Conservation (phyloP, 208 protist species). For the Leishmania aethiopica region DNA sequence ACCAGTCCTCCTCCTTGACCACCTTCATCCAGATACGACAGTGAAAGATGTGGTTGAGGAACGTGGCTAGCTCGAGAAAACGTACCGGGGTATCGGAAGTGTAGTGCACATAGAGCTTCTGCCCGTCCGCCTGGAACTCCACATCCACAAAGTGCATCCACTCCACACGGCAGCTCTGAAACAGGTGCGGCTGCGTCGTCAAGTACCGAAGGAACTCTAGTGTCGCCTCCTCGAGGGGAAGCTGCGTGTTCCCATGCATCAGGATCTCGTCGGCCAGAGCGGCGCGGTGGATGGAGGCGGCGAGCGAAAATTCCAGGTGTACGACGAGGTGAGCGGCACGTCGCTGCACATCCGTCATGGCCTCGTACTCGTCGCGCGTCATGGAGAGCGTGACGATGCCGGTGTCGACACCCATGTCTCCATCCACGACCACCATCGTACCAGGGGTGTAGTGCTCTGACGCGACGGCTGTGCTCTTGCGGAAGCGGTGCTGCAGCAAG, state of each 20-base stretch:
- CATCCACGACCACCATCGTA: constrained; percentile 73
- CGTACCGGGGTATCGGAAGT: constrained; percentile 39
- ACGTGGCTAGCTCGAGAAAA: constrained; percentile 75
- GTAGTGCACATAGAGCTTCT: constrained; percentile 85
- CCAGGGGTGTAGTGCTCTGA: constrained; percentile 23
- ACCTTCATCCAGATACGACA: constrained; percentile 84
- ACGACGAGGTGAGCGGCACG: constrained; percentile 22
- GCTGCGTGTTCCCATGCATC: constrained; percentile 19
- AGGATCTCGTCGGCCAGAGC: constrained; percentile 19
- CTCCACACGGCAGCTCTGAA: constrained; percentile 57
- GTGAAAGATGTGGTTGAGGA: constrained; percentile 70
- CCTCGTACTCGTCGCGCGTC: constrained; percentile 40
- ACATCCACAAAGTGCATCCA: constrained; percentile 68
- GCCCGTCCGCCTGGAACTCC: constrained; percentile 81
- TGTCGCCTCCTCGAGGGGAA: constrained; percentile 36
- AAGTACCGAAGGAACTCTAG: constrained; percentile 40
- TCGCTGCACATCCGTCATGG: constrained; percentile 26
- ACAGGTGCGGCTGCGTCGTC: constrained; percentile 26
- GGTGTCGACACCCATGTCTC: constrained; percentile 81
- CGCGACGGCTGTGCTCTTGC: constrained; percentile 41
- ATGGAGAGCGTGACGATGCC: constrained; percentile 39
- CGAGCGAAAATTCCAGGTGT: constrained; percentile 21
- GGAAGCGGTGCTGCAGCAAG: constrained; percentile 56
- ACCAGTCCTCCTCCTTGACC: constrained; percentile 1
- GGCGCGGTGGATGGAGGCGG: constrained; percentile 41